A percentile compares a stretch with the other conserved stretches of the same genome.
These are phyloP conservation scores for Leccinum subrobustum DNA, from an alignment of 1,284 basidiomycete genomes.

Conservation along the genomic window DNA sequence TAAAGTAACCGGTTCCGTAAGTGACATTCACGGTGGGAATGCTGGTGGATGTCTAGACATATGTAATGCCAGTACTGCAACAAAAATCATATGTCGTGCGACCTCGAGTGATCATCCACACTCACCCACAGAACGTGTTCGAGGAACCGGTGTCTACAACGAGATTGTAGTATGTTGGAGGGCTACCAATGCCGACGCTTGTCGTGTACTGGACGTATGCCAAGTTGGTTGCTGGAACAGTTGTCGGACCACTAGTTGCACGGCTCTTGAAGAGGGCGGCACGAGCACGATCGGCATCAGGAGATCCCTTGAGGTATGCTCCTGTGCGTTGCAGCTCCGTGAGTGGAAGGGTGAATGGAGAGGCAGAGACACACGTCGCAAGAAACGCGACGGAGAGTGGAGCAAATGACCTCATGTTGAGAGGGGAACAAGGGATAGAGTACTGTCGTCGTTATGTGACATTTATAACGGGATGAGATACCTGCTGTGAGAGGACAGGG, in stretches of 20 bases:
- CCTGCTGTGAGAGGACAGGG: not conserved
- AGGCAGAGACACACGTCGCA: slow-evolving; percentile 14
- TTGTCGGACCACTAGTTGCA: not conserved
- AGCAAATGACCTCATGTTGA: slow-evolving; percentile 18
- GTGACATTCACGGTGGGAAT: slow-evolving; percentile 25
- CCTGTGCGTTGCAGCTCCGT: slow-evolving; percentile 12
- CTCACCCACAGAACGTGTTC: slow-evolving; percentile 35
- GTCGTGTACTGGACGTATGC: slow-evolving; percentile 22
- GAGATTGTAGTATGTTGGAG: slow-evolving; percentile 25
- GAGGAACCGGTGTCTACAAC: slow-evolving; percentile 35
- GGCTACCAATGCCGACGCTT: slow-evolving; percentile 26
- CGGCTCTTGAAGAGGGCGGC: slow-evolving; percentile 12
- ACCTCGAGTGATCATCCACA: not conserved
- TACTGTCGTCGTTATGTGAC: not conserved
- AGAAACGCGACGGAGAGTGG: slow-evolving; percentile 11
- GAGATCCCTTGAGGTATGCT: slow-evolving; percentile 19
- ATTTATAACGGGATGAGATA: slow-evolving; percentile 5
- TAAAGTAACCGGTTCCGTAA: slow-evolving; percentile 25
- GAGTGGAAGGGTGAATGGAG: slow-evolving; percentile 14
- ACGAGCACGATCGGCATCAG: slow-evolving; percentile 25
- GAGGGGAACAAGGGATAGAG: not conserved
- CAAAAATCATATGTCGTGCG: not conserved
- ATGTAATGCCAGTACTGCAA: slow-evolving; percentile 19
- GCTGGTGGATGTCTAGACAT: slow-evolving; percentile 24
- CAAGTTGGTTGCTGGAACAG: slow-evolving; percentile 22